These are phyloP conservation scores for Yarrowia phangngaensis DNA, from an alignment of 805 yeast genomes.

Conservation along the genomic window DNA sequence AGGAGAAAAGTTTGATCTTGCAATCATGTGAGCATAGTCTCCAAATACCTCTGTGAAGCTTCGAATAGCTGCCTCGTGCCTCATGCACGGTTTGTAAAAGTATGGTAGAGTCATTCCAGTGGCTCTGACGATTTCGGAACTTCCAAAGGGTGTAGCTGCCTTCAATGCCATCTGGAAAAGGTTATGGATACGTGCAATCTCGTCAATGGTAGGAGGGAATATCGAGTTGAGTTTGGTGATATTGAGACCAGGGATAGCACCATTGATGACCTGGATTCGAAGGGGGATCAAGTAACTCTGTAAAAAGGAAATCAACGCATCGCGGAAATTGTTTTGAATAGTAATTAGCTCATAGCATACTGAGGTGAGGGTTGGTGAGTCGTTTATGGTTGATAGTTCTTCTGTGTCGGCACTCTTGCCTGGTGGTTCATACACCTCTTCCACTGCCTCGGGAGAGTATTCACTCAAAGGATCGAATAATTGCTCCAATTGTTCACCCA, in stretches of 20 bases:
- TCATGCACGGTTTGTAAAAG: slow-evolving; percentile 85
- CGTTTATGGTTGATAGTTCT: slow-evolving; percentile 30
- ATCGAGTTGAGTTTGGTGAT: slow-evolving; percentile 66
- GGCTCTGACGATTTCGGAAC: slow-evolving; percentile 71
- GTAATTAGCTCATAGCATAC: slow-evolving; percentile 63
- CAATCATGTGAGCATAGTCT: slow-evolving; percentile 43
- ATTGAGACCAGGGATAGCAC: slow-evolving; percentile 48
- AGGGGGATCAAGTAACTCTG: slow-evolving; percentile 77
- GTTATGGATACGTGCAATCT: slow-evolving; percentile 84
- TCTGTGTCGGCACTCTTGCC: slow-evolving; percentile 27
- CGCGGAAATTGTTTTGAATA: slow-evolving; percentile 72
- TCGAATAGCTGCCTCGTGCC: slow-evolving; percentile 90
- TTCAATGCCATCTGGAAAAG: slow-evolving; percentile 72
- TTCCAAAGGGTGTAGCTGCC: slow-evolving; percentile 63
- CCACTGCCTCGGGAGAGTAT: slow-evolving; percentile 87
- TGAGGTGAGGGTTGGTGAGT: slow-evolving; percentile 44
- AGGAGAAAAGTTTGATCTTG: slow-evolving; percentile 34
- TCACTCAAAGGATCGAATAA: slow-evolving; percentile 85
- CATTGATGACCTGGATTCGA: slow-evolving; percentile 62
- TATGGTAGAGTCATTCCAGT: slow-evolving; percentile 81
- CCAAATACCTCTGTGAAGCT: slow-evolving; percentile 51
- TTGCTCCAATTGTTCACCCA: slow-evolving; percentile 85
- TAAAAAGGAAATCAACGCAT: slow-evolving; percentile 64
- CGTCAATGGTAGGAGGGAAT: slow-evolving; percentile 95
- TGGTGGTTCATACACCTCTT: slow-evolving; percentile 65